These are phyloP conservation scores for Neurospora sp. DNA, from an alignment of 2,329 filamentous ascomycete genomes.

Conservation along the genomic window DNA sequence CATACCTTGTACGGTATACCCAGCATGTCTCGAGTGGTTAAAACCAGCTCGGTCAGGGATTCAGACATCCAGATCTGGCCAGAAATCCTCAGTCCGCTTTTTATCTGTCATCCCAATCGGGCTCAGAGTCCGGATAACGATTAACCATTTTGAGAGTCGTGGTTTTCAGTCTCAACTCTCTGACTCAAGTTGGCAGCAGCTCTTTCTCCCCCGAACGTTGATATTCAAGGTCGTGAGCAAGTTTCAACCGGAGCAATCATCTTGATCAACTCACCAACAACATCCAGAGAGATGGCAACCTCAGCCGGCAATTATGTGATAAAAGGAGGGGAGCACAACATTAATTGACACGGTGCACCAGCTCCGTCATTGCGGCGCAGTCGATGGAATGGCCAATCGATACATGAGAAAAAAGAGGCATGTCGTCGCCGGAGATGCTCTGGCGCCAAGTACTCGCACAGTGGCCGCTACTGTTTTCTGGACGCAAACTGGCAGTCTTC, in stretches of 20 bases:
- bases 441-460: slow-evolving; percentile 10
- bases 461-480: slow-evolving; percentile 3
- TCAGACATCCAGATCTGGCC: background rate
- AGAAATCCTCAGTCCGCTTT: background rate
- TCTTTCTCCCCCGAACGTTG: background rate
- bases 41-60: background rate
- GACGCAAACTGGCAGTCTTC: slow-evolving; percentile 9
- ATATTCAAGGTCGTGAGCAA: background rate
- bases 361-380: background rate
- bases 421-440: slow-evolving; percentile 2
- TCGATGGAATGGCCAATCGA: background rate
- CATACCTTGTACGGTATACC: background rate
- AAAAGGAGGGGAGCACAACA: background rate
- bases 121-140: background rate
- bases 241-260: background rate
- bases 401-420: background rate
- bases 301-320: background rate
- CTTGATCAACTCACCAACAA: background rate
- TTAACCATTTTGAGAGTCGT: background rate
- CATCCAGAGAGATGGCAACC: background rate
- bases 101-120: background rate
- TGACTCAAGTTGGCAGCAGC: background rate
- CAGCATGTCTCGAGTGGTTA: background rate
- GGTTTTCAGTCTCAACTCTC: background rate
- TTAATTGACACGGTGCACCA: background rate